Evolutionary conservation across 2,329 filamentous ascomycete species (phyloP).

Genomic region (Colletotrichum kahawae): DNA sequence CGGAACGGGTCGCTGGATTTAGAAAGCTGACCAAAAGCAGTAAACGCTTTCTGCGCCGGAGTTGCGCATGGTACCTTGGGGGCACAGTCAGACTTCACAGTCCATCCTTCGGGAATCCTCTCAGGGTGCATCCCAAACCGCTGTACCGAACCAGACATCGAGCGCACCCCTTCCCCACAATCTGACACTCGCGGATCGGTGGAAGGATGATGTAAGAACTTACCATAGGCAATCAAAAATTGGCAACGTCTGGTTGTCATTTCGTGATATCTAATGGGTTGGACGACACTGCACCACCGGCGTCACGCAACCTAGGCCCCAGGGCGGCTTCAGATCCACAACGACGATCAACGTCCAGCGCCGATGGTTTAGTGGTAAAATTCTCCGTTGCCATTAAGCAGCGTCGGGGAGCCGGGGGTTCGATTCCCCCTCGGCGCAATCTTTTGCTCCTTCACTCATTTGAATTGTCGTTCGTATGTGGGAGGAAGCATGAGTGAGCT

Average conservation of each 20-base stretch:
- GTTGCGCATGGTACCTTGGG: neutral
- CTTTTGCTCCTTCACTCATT: neutral
- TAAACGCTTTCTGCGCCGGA: neutral
- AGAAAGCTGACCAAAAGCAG: neutral
- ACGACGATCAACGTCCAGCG: neutral
- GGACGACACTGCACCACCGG: neutral
- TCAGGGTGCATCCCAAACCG: neutral
- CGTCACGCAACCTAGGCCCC: neutral
- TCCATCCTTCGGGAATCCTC: neutral
- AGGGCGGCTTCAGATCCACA: neutral
- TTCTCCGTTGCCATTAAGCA: constrained; percentile 18
- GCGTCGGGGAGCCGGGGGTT: constrained; percentile 22
- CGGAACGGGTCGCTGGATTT: neutral
- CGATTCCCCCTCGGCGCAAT: constrained; percentile 18
- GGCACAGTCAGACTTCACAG: neutral
- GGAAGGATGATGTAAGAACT: neutral
- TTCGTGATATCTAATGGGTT: no score
- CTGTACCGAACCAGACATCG: neutral
- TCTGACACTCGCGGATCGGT: neutral
- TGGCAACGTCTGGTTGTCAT: neutral
- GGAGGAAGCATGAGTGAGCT: accelerated
- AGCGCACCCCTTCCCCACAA: neutral
- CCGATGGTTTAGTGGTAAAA: constrained; percentile 23
- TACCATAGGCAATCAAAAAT: neutral
- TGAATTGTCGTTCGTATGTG: neutral